Conservation (phyloP, 192 early-diverging fungal species). For the Coemansia sp. region DNA sequence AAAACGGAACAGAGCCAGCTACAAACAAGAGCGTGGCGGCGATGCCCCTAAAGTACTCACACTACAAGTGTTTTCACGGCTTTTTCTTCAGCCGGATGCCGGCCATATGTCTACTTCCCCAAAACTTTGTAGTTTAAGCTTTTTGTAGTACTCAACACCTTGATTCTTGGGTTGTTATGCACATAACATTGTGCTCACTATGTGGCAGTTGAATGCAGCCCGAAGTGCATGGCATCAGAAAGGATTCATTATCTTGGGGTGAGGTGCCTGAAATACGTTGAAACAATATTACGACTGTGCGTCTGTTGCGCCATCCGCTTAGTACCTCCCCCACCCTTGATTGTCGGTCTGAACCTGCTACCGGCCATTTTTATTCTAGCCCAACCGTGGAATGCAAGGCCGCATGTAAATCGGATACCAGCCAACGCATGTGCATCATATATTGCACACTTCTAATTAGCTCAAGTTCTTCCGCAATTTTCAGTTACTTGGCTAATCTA, state of each 20-base stretch:
- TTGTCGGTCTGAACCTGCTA: neutral
- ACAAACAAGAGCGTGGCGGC: neutral
- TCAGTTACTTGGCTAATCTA: neutral
- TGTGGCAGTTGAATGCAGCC: neutral
- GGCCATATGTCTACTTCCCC: neutral
- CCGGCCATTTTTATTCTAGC: neutral
- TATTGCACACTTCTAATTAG: neutral
- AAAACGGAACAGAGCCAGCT: neutral
- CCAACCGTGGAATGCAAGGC: neutral
- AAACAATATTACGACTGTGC: neutral
- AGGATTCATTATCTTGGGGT: neutral
- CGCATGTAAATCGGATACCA: neutral
- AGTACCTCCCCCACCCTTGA: neutral
- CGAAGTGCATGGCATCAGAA: neutral
- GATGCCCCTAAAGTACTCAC: neutral
- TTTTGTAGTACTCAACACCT: neutral
- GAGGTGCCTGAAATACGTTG: neutral
- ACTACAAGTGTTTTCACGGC: neutral
- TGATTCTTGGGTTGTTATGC: neutral
- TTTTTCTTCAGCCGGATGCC: neutral
- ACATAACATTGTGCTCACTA: neutral
- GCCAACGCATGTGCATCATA: neutral
- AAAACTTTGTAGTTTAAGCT: neutral
- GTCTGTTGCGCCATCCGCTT: neutral
- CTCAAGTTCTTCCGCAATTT: neutral